A percentile compares a stretch with the other conserved stretches of the same genome.
Evolutionary conservation across 139 green algal species (phyloP).

Genomic region (Micractinium conductrix): DNA sequence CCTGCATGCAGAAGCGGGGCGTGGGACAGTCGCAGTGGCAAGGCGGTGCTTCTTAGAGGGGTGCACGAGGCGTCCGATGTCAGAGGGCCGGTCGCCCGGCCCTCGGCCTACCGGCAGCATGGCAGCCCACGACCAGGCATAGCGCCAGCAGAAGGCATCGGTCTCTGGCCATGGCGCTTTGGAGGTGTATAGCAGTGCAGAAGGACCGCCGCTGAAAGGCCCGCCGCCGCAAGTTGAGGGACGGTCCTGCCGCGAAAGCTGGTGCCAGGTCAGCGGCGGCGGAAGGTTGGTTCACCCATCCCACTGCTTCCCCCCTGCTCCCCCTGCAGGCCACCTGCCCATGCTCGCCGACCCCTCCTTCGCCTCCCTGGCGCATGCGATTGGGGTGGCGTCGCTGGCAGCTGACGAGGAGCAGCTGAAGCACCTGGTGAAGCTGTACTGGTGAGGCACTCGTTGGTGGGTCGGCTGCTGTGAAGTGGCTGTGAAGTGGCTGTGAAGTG

Average conservation of each 20-base stretch:
- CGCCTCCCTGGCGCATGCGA: slow-evolving; percentile 79
- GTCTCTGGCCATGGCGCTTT: background rate
- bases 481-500: background rate
- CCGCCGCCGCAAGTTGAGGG: no score
- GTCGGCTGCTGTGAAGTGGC: background rate
- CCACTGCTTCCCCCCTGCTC: background rate
- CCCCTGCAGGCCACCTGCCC: slow-evolving; percentile 79
- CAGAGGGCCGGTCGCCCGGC: no score
- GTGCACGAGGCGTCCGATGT: no score
- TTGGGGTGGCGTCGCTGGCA: slow-evolving; percentile 84
- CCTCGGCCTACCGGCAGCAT: no score
- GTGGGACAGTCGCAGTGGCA: no score
- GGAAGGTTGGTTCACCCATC: background rate
- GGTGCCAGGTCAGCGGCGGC: background rate
- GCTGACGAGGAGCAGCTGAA: slow-evolving; percentile 89
- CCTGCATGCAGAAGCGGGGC: no score
- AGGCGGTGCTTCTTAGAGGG: no score
- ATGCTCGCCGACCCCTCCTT: slow-evolving; percentile 88
- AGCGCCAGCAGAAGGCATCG: background rate
- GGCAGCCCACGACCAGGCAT: no score
- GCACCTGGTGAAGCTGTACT: slow-evolving; percentile 79
- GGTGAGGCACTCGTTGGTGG: background rate
- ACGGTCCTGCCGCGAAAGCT: no score
- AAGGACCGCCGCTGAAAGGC: no score
- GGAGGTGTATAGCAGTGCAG: no score